These are phyloP conservation scores for Gossypium stocksii DNA, from an alignment of 345 rosid species.

Conservation along the genomic window DNA sequence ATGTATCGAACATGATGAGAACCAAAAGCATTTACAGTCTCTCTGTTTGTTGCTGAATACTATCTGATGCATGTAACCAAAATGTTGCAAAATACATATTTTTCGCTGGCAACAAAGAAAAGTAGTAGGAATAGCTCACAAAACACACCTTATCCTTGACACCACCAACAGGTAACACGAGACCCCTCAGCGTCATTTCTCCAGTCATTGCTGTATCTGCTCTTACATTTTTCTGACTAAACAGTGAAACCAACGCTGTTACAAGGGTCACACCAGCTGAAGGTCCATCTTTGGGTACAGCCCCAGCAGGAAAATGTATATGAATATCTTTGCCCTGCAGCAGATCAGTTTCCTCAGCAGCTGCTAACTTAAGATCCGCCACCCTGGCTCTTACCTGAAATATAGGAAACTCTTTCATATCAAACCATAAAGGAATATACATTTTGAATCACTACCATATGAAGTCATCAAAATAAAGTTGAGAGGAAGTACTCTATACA, in stretches of 20 bases:
- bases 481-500: neutral
- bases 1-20: neutral
- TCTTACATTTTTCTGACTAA: slow-evolving; percentile 76
- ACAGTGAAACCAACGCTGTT: slow-evolving; percentile 89
- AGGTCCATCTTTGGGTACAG: slow-evolving; percentile 96
- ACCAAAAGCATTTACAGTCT: neutral
- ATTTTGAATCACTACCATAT: neutral
- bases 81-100: neutral
- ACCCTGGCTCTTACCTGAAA: slow-evolving; percentile 90
- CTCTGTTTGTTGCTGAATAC: neutral
- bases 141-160: slow-evolving; percentile 81
- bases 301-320: slow-evolving; percentile 98
- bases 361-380: slow-evolving; percentile 64
- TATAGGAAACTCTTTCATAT: slow-evolving; percentile 11
- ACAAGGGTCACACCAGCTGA: slow-evolving; percentile 99
- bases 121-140: slow-evolving; percentile 3
- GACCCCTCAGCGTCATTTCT: slow-evolving; percentile 97
- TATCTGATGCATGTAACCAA: neutral
- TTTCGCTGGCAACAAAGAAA: neutral
- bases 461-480: neutral
- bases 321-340: slow-evolving; percentile 89
- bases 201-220: slow-evolving; percentile 99
- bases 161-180: slow-evolving; percentile 96
- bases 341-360: slow-evolving; percentile 52
- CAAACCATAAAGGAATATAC: neutral